Conservation (phyloP, 2,329 filamentous ascomycete genomes). For the Colletotrichum sp. region DNA sequence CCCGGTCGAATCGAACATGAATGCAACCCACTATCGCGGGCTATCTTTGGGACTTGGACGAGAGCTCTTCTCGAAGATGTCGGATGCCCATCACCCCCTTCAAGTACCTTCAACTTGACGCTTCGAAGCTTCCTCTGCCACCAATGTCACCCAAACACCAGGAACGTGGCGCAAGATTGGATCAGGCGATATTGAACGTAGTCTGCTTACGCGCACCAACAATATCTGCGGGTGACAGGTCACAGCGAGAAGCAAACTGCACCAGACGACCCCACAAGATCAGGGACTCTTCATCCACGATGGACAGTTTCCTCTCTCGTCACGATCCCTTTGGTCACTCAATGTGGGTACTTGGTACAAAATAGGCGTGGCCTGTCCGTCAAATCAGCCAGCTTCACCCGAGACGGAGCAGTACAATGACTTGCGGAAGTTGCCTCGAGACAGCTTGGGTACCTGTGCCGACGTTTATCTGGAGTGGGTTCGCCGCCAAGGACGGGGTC, state of each 20-base stretch:
- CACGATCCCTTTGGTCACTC: neutral
- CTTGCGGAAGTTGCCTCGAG: neutral
- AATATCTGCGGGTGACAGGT: neutral
- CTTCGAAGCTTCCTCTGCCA: neutral
- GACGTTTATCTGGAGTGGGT: neutral
- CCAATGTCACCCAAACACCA: neutral
- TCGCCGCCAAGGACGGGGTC: neutral
- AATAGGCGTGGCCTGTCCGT: neutral
- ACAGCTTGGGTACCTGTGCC: neutral
- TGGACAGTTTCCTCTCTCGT: neutral
- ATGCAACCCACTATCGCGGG: neutral
- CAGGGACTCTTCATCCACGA: neutral
- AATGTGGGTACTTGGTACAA: neutral
- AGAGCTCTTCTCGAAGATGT: neutral
- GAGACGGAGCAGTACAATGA: neutral
- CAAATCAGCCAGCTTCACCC: neutral
- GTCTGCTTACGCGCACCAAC: neutral
- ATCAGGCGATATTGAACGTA: neutral
- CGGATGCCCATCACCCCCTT: neutral
- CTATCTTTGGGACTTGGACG: neutral
- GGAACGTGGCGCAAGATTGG: neutral
- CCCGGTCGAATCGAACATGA: neutral
- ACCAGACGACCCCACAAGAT: neutral
- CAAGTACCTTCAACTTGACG: neutral
- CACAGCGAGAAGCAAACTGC: neutral